A percentile compares a stretch with the other conserved stretches of the same genome.
Evolutionary conservation across 257 asterid genomes (phyloP).

Genomic region (Misopates orontium): DNA sequence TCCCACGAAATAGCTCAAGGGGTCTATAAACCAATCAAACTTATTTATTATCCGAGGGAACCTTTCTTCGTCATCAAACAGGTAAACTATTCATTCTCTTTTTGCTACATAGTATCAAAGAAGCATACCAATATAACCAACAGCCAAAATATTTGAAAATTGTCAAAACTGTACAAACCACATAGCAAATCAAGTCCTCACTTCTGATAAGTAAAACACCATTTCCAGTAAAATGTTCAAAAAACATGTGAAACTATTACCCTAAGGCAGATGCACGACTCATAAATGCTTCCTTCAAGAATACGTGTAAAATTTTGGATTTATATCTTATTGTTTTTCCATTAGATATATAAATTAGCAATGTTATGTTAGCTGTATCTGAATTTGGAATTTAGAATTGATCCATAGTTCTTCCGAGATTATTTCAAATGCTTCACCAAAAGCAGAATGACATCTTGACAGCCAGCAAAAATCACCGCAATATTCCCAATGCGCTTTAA

Average conservation of each 20-base stretch:
- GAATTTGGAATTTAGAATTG: not conserved
- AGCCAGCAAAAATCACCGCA: conserved; percentile 68
- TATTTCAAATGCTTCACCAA: conserved; percentile 15
- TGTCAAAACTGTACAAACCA: no score
- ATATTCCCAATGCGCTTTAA: conserved; percentile 91
- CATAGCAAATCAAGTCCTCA: no score
- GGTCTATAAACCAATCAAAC: conserved; percentile 62
- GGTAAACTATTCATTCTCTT: conserved; percentile 32
- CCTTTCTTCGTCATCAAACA: conserved; percentile 78
- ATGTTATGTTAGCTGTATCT: not conserved
- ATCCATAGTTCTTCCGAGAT: not conserved
- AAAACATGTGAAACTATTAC: no score
- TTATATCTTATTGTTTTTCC: no score
- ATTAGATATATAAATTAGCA: no score
- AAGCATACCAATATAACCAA: not conserved
- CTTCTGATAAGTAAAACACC: no score
- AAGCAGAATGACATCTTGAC: conserved; percentile 27
- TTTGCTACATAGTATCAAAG: not conserved
- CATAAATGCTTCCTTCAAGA: no score
- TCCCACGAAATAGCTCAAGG: conserved; percentile 52
- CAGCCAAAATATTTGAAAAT: no score
- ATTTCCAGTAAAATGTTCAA: no score
- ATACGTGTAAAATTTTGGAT: no score
- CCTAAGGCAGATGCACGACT: no score
- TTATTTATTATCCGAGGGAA: conserved; percentile 72